These are phyloP conservation scores for Novymonas esmeraldas DNA, from an alignment of 208 protist species.

Conservation along the genomic window DNA sequence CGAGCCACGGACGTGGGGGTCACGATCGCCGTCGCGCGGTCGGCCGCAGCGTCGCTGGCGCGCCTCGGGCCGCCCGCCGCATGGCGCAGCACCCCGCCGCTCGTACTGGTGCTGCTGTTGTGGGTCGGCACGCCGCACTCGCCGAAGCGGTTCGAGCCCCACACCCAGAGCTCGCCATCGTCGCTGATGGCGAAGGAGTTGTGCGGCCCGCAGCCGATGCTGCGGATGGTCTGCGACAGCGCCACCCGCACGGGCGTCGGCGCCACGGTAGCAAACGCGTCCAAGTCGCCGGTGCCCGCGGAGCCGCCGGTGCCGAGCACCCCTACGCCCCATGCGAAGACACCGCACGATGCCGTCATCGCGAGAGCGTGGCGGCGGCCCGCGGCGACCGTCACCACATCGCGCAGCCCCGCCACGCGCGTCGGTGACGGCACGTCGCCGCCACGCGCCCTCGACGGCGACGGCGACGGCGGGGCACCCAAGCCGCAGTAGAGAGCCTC, in stretches of 20 bases:
- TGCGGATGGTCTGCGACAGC: conserved; percentile 49
- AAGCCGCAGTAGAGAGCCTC: conserved; percentile 60
- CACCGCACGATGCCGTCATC: conserved; percentile 41
- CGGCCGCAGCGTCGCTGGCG: not conserved
- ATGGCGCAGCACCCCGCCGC: not conserved
- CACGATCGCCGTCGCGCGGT: conserved; percentile 4
- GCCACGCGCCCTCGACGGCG: not conserved
- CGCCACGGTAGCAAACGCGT: conserved; percentile 3
- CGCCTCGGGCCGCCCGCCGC: not conserved
- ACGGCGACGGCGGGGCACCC: not conserved
- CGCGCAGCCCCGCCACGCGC: conserved; percentile 26
- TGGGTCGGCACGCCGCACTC: conserved; percentile 48
- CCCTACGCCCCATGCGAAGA: conserved; percentile 76
- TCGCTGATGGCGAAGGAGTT: conserved; percentile 75
- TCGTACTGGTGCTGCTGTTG: not conserved
- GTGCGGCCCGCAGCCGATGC: conserved; percentile 64
- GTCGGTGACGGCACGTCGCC: conserved; percentile 22
- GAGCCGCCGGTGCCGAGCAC: conserved; percentile 44
- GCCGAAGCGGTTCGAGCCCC: conserved; percentile 59
- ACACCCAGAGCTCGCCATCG: conserved; percentile 72
- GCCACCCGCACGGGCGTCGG: conserved; percentile 48
- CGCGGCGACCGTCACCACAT: conserved; percentile 57
- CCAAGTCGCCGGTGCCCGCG: not conserved
- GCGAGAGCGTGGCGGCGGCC: conserved; percentile 70
- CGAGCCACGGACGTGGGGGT: conserved; percentile 45